Percentiles rank a stretch among this genome's conserved stretches.
phyloP scores from a whole-genome alignment of 176 grass and related monocot species.

The Aechmea fasciata region DNA sequence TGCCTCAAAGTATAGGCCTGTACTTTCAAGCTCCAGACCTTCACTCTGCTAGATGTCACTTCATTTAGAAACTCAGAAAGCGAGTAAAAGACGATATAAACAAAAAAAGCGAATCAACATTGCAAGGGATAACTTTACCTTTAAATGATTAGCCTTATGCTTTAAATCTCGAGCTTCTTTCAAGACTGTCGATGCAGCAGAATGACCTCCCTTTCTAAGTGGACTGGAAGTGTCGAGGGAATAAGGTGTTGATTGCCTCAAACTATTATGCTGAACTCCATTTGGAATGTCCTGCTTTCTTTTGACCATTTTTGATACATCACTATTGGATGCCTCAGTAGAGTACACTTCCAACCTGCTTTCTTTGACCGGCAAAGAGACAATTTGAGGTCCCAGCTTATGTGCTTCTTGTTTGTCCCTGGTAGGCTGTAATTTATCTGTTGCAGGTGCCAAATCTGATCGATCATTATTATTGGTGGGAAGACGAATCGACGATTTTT shows the following conservation, averaged over 20 bases:
- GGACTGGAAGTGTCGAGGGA: slow-evolving; percentile 38
- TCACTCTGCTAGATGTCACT: slow-evolving; percentile 44
- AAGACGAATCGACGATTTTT: neutral
- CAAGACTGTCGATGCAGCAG: slow-evolving; percentile 33
- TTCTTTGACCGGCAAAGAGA: slow-evolving; percentile 43
- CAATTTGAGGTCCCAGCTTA: slow-evolving; percentile 24
- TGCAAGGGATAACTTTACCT: neutral
- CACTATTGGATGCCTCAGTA: slow-evolving; percentile 34
- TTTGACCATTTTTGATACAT: slow-evolving; percentile 37
- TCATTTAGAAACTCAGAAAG: slow-evolving; percentile 8
- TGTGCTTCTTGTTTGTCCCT: slow-evolving; percentile 45
- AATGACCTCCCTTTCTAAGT: slow-evolving; percentile 53
- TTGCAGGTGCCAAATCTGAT: slow-evolving; percentile 24
- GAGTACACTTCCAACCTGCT: slow-evolving; percentile 26
- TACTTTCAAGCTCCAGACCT: slow-evolving; percentile 52
- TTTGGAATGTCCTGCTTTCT: slow-evolving; percentile 42
- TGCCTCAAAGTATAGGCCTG: slow-evolving; percentile 80
- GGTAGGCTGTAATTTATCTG: slow-evolving; percentile 38
- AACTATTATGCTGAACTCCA: slow-evolving; percentile 35
- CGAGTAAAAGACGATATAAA: neutral
- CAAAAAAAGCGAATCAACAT: neutral
- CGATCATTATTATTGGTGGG: slow-evolving; percentile 12
- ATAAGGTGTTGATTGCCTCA: slow-evolving; percentile 39
- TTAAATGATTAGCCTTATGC: slow-evolving; percentile 51
- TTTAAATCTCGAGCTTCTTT: slow-evolving; percentile 92